Conservation (phyloP, 768 basidiomycete species). For the Rhodocollybia butyracea region DNA sequence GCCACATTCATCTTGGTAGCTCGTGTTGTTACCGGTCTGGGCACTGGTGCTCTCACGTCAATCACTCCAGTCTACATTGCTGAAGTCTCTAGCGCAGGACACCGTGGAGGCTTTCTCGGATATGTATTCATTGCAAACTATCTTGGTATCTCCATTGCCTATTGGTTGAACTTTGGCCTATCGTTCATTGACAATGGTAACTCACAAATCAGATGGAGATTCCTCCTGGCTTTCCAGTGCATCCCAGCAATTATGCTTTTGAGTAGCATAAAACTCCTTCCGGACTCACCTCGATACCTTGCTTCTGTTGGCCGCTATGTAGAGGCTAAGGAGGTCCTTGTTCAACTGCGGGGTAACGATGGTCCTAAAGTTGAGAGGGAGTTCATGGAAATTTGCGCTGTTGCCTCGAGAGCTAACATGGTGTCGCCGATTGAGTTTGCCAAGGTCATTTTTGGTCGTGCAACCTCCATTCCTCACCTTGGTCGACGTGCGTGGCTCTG, state of each 20-base stretch:
- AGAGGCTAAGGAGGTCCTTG: conserved; percentile 34
- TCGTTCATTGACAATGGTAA: conserved; percentile 40
- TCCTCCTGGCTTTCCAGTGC: conserved; percentile 44
- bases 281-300: conserved; percentile 34
- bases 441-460: too few species aligned
- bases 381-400: too few species aligned
- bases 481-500: too few species aligned
- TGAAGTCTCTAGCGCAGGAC: conserved; percentile 22
- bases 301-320: conserved; percentile 34
- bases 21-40: conserved; percentile 40
- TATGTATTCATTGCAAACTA: conserved; percentile 39
- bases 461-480: too few species aligned
- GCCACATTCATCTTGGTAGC: conserved; percentile 41
- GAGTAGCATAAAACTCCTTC: too few species aligned
- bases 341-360: conserved; percentile 28
- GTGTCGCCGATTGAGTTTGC: too few species aligned
- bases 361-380: not conserved
- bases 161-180: conserved; percentile 44
- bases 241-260: conserved; percentile 36
- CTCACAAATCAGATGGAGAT: conserved; percentile 34
- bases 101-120: conserved; percentile 37
- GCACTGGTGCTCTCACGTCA: conserved; percentile 41
- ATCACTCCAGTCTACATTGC: conserved; percentile 45
- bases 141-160: conserved; percentile 41
- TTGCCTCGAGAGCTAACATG: too few species aligned